Base-by-base conservation (phyloP, 2,329 filamentous ascomycete genomes). In the Aspergillus hortae region DNA sequence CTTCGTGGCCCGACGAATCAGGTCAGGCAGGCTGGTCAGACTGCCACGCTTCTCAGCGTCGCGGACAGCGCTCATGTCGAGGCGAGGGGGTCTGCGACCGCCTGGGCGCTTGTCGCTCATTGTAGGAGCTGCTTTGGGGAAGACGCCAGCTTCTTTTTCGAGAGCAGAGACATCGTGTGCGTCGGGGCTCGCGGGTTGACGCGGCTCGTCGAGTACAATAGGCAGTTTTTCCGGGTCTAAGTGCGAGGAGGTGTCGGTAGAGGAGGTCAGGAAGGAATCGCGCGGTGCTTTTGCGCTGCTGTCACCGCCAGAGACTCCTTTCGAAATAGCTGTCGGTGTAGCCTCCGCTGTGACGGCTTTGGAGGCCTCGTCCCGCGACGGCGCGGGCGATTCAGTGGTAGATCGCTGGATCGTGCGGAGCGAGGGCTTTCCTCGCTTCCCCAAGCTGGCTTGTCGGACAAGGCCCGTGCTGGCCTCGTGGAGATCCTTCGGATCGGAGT, bases 11-110 rank as follows among this genome's bases (percentile, higher is more conserved):
- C 94, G 84, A 63, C 85, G 82, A 60, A 99, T 97, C 54, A 99
- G 76, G 67, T 97, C 94, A 0, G 92, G 88, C 53, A 99, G 76
- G 71, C 92, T 96, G 1, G 94, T 97, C 57, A 96, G 78, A 67
- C 92, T 96, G 4, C 90, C 92, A 64, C 94, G 84, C 1, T 87
- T 83, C 69, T 96, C 90, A 14, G 89, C 89, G 47, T 87, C 85
- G 58, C 85, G 82, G 3, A 95, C 88, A 4, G 89, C 89, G 64
- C 92, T 86, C 21, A 96, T 87, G 65, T 96, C 85, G 4, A 96
- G 75, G 33, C 82, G 83, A 3, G 90, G 88, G 30, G 92, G 92
- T 53, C 72, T 66, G 47, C 64, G 70, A 36, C 61, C 65, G 15
- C 64, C 61, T 17, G 70, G 71, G 36, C 69, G 66, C 54, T 65